Conservation (phyloP, 805 yeast species). For the Metschnikowia colocasiae region DNA sequence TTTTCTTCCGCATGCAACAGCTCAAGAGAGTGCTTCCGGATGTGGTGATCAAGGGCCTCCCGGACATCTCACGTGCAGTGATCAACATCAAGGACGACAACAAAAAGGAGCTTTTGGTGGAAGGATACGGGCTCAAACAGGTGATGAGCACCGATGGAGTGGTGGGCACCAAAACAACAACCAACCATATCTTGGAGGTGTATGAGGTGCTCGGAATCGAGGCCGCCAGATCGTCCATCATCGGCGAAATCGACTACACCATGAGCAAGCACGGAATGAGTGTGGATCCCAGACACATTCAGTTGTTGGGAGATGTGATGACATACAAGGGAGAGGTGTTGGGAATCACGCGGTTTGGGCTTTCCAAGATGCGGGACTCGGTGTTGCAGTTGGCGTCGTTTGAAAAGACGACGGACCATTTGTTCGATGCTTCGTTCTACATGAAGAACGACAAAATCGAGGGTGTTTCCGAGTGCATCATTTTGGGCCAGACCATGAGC, state of each 20-base stretch:
- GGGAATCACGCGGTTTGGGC: constrained; percentile 96
- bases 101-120: constrained; percentile 87
- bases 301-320: constrained; percentile 96
- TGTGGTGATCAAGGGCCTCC: constrained; percentile 88
- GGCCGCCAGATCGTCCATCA: constrained; percentile 92
- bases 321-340: constrained; percentile 97
- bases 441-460: constrained; percentile 95
- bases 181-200: constrained; percentile 92
- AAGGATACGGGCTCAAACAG: constrained; percentile 93
- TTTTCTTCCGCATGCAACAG: constrained; percentile 86
- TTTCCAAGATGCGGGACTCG: constrained; percentile 97
- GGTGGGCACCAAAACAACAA: constrained; percentile 76
- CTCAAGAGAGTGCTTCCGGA: constrained; percentile 80
- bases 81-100: constrained; percentile 86
- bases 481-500: constrained; percentile 95
- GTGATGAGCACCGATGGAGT: constrained; percentile 99
- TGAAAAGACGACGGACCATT: constrained; percentile 97
- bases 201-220: constrained; percentile 90
- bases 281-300: constrained; percentile 99
- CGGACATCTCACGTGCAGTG: constrained; percentile 92
- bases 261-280: constrained; percentile 99
- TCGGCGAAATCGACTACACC: constrained; percentile 92
- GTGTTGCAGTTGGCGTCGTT: constrained; percentile 95
- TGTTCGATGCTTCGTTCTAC: constrained; percentile 96
- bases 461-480: constrained; percentile 97